A percentile compares a stretch with the other conserved stretches of the same genome.
phyloP scores from a whole-genome alignment of 2,329 filamentous ascomycete genomes.

The Aspergillus costaricaensis region DNA sequence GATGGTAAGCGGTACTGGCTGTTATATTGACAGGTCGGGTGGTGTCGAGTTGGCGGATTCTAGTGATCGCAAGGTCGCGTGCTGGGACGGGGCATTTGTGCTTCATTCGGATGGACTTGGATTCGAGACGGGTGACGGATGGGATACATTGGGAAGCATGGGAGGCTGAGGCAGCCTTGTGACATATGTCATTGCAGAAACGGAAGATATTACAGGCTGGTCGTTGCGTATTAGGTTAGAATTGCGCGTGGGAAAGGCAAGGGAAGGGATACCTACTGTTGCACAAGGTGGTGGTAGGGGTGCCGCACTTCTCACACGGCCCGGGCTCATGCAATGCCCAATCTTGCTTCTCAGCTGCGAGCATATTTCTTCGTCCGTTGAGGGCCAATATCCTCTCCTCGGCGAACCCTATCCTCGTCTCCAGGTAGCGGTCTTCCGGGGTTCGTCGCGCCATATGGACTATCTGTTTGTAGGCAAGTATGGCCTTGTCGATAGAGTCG shows the following conservation, averaged over 20 bases:
- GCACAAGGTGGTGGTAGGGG: conserved; percentile 27
- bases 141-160: conserved; percentile 31
- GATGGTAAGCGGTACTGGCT: conserved; percentile 31
- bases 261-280: conserved; percentile 23
- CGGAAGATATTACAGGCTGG: conserved; percentile 33
- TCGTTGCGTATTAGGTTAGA: not conserved
- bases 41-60: conserved; percentile 23
- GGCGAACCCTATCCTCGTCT: conserved; percentile 29
- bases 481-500: conserved; percentile 31
- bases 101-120: conserved; percentile 33
- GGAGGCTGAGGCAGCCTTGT: conserved; percentile 15
- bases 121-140: conserved; percentile 33
- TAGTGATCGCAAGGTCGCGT: conserved; percentile 30
- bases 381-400: conserved; percentile 31
- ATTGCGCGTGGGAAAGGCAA: not conserved
- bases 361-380: conserved; percentile 27
- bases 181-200: conserved; percentile 32
- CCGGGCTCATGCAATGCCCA: conserved; percentile 30
- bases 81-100: conserved; percentile 26
- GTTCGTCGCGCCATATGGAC: conserved; percentile 29
- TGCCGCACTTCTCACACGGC: conserved; percentile 25
- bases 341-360: conserved; percentile 28
- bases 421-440: conserved; percentile 28
- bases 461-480: conserved; percentile 32
- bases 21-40: conserved; percentile 22